phyloP scores from a whole-genome alignment of 1,139 yeast species.

The Yamadazyma conglobata region DNA sequence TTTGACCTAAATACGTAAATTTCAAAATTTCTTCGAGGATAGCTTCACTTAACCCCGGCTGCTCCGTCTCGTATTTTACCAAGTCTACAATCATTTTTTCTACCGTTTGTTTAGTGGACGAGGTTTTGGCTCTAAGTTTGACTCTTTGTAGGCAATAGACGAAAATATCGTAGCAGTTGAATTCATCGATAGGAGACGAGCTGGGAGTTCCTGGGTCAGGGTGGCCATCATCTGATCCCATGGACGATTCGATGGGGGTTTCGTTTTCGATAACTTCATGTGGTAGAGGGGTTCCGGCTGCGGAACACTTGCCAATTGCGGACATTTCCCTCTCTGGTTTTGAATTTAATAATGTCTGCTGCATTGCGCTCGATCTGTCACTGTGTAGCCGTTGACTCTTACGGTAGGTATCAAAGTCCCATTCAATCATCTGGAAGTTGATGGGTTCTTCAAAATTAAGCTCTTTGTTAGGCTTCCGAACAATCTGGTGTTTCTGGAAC shows the following conservation, averaged over 20 bases:
- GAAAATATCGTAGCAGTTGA: constrained; percentile 13
- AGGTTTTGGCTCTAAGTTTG: constrained; percentile 45
- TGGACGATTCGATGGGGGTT: no score
- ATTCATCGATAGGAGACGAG: constrained; percentile 1
- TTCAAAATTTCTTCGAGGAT: constrained; percentile 51
- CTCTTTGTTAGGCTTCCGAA: constrained; percentile 10
- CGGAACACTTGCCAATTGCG: no score
- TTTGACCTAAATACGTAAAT: constrained; percentile 11
- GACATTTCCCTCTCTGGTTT: no score
- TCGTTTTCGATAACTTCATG: no score
- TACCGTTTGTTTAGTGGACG: constrained; percentile 45
- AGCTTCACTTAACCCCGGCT: constrained; percentile 64
- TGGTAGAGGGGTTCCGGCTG: no score
- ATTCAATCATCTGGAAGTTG: constrained; percentile 13
- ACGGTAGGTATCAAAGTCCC: constrained; percentile 21
- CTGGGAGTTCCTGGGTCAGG: constrained; percentile 5
- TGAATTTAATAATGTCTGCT: constrained; percentile 16
- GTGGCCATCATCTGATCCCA: not conserved
- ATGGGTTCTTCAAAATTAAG: constrained; percentile 9
- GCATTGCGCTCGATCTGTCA: constrained; percentile 13
- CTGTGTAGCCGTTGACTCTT: not conserved
- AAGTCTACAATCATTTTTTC: constrained; percentile 35
- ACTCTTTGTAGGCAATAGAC: constrained; percentile 33
- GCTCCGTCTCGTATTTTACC: constrained; percentile 43
- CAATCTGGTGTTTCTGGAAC: constrained; percentile 15